phyloP scores from a whole-genome alignment of 192 early-diverging fungal genomes.

The Funneliformis mosseae region DNA sequence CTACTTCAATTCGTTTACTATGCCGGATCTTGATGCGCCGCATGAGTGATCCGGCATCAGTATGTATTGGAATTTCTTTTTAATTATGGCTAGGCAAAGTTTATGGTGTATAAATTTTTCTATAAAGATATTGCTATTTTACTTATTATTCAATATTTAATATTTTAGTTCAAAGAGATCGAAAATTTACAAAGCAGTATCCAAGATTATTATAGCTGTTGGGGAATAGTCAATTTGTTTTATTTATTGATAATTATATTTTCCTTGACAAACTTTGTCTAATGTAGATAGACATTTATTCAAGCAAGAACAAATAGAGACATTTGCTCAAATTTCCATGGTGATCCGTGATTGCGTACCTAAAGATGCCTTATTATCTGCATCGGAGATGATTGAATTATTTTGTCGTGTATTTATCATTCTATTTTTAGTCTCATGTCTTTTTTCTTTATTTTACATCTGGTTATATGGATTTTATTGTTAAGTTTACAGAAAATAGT shows the following conservation, averaged over 20 bases:
- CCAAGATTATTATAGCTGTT: not conserved
- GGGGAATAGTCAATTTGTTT: not conserved
- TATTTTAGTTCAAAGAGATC: slow-evolving; percentile 22
- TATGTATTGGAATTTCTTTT: not conserved
- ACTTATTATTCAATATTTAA: not conserved
- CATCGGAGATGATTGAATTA: slow-evolving; percentile 43
- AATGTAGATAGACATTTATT: slow-evolving; percentile 36
- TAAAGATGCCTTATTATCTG: slow-evolving; percentile 14
- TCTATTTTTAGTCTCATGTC: not conserved
- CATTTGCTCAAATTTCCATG: slow-evolving; percentile 49
- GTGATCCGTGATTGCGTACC: slow-evolving; percentile 37
- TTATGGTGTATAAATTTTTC: too few species aligned
- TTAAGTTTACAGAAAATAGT: slow-evolving; percentile 46
- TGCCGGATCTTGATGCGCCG: slow-evolving; percentile 37
- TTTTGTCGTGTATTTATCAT: slow-evolving; percentile 41
- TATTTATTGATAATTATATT: slow-evolving; percentile 1
- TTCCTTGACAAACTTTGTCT: not conserved
- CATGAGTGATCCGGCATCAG: slow-evolving; percentile 4
- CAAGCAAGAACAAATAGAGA: slow-evolving; percentile 35
- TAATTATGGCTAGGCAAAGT: not conserved
- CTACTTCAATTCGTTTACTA: slow-evolving; percentile 40
- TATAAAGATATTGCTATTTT: not conserved
- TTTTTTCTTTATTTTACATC: not conserved
- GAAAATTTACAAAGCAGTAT: slow-evolving; percentile 34
- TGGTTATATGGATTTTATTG: not conserved